Conservation (phyloP, 2,329 filamentous ascomycete species). For the Alternaria atra region DNA sequence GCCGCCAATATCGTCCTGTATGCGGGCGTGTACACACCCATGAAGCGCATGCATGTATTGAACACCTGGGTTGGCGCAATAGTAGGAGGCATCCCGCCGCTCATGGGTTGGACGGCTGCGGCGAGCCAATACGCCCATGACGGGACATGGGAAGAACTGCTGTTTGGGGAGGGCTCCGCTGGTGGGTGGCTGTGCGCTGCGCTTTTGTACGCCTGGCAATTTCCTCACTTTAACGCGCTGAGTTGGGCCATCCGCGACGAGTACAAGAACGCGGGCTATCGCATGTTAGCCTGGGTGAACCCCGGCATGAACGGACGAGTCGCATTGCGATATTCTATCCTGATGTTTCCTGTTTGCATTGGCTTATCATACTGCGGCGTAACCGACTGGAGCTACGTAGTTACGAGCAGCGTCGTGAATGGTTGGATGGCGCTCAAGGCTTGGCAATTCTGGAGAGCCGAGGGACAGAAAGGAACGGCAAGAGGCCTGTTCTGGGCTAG, state of each 20-base stretch:
- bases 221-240: constrained; percentile 96
- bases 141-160: constrained; percentile 75
- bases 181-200: constrained; percentile 91
- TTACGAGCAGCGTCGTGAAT: constrained; percentile 83
- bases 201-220: constrained; percentile 94
- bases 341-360: constrained; percentile 86
- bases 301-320: constrained; percentile 86
- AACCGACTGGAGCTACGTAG: constrained; percentile 85
- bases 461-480: constrained; percentile 82
- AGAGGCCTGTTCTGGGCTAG: constrained; percentile 94
- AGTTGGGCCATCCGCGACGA: constrained; percentile 90
- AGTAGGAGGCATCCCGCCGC: constrained; percentile 89
- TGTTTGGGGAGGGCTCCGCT: constrained; percentile 72
- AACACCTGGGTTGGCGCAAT: constrained; percentile 97
- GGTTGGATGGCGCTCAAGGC: constrained; percentile 85
- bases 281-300: constrained; percentile 86
- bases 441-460: constrained; percentile 78
- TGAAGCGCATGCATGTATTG: constrained; percentile 84
- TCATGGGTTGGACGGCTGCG: constrained; percentile 98
- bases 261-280: constrained; percentile 75
- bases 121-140: constrained; percentile 79
- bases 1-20: constrained; percentile 88
- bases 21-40: constrained; percentile 88
- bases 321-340: constrained; percentile 83
- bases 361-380: constrained; percentile 80